Evolutionary conservation across 495 filamentous ascomycete species (phyloP).

Genomic region (Letharia columbiana): DNA sequence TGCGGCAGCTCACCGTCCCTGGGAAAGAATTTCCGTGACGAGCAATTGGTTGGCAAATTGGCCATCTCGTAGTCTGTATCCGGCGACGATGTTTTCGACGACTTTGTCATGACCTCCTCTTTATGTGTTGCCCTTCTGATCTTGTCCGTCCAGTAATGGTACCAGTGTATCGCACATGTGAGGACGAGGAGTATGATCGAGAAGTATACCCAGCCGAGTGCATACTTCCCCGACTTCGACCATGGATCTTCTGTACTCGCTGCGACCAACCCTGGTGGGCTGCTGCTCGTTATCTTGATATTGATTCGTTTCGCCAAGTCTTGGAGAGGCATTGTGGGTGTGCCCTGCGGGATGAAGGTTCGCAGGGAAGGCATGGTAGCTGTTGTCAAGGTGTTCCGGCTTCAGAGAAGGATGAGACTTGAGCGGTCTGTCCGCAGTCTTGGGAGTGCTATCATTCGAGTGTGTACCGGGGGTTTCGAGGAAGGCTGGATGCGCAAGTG

Average conservation of each 20-base stretch:
- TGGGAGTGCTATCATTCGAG: constrained; percentile 12
- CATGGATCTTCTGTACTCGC: constrained; percentile 73
- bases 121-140: constrained; percentile 75
- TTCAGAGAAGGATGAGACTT: constrained; percentile 1
- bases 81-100: constrained; percentile 45
- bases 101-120: constrained; percentile 51
- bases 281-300: constrained; percentile 61
- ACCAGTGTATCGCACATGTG: constrained; percentile 58
- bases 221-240: constrained; percentile 75
- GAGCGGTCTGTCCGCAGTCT: constrained; percentile 8
- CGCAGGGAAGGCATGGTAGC: constrained; percentile 24
- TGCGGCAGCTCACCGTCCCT: constrained; percentile 41
- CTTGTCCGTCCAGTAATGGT: constrained; percentile 82
- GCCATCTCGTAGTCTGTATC: constrained; percentile 61
- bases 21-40: constrained; percentile 65
- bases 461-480: background rate
- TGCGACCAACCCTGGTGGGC: constrained; percentile 59
- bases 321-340: constrained; percentile 15
- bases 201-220: constrained; percentile 81
- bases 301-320: constrained; percentile 60
- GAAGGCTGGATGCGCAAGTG: background rate
- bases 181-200: constrained; percentile 58
- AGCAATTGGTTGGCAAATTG: constrained; percentile 57
- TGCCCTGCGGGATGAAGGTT: constrained; percentile 19
- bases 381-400: background rate